Base-by-base conservation (phyloP, 768 basidiomycete species). In the Hemileccinum impolitum region DNA sequence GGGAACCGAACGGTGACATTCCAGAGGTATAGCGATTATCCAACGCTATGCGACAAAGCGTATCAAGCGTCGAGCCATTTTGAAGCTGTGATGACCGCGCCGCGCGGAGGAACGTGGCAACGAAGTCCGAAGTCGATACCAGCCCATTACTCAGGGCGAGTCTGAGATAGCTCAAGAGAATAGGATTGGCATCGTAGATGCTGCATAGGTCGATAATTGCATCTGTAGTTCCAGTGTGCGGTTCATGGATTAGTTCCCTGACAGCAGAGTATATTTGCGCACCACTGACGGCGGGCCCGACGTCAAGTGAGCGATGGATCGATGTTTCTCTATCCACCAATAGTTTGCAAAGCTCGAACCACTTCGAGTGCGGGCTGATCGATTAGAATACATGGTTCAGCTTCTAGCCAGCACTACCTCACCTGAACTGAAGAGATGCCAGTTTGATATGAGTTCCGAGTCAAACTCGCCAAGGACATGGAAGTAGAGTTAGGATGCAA, bases 401-500 rank as follows among this genome's bases (percentile, higher is more conserved):
- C 10, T 35, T 48, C 43, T 17, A 40, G 9, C n/a, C 8, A 13
- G 14, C 18, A 23, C 26, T 15, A 39, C 63, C 75, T 60, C 57
- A 86, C 87, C 73, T 87, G 87, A 14, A 64, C 52, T 18, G 87
- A 70, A 41, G 83, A 73, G 17, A 88, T 66, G 7, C 87, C 87
- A 59, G 76, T 80, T 57, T 87, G 82, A 52, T 87, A 89, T 34
- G 83, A 79, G 63, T 88, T 88, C 49, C 84, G 74, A 14, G 87
- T 86, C 39, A 90, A 67, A 48, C 80, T 85, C 32, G 75, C 76
- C 34, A 90, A 62, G 32, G 85, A 85, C 87, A 89, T 88, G 39
- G 31, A 31, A 17, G n/a, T 14, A 41, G 19, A n/a, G 9, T 30
- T 12, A 28, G 26, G 28, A 12, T 30, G 28, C 28, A 12, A 30